phyloP scores from a whole-genome alignment of 106 monocot species.

The Dioscorea zingiberensis region DNA sequence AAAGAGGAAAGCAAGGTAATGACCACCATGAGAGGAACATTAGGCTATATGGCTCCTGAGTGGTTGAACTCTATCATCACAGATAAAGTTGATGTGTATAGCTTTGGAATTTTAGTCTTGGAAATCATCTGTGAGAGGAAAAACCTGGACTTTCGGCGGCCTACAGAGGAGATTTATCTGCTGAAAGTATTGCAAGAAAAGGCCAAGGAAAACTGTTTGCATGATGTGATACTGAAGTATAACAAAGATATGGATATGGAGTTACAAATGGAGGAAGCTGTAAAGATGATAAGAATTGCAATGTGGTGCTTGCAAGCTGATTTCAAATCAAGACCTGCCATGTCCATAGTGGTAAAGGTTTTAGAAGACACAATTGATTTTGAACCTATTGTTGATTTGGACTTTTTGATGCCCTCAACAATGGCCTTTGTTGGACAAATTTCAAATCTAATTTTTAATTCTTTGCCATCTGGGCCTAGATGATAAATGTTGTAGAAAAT shows the following conservation, averaged over 20 bases:
- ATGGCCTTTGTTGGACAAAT: too few species aligned
- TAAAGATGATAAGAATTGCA: background rate
- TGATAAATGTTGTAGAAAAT: too few species aligned
- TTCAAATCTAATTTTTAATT: too few species aligned
- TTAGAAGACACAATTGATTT: too few species aligned
- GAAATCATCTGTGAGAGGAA: background rate
- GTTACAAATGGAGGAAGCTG: background rate
- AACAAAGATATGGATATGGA: background rate
- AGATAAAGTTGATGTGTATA: background rate
- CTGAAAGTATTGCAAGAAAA: background rate
- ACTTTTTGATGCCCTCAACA: too few species aligned
- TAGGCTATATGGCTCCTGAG: conserved; percentile 17
- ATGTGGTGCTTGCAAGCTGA: conserved; percentile 11
- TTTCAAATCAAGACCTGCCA: conserved; percentile 1
- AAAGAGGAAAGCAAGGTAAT: conserved; percentile 4
- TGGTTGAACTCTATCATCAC: conserved; percentile 15
- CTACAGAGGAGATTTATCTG: background rate
- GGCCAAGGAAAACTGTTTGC: background rate
- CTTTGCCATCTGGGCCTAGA: too few species aligned
- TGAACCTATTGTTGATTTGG: too few species aligned
- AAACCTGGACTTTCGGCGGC: background rate
- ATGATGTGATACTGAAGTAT: background rate
- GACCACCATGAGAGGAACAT: conserved; percentile 13
- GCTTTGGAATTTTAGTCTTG: background rate
- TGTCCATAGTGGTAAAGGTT: conserved; percentile 8